A percentile compares a stretch with the other conserved stretches of the same genome.
These are phyloP conservation scores for Zygoascus ofunaensis DNA, from an alignment of 805 yeast species.

Conservation along the genomic window DNA sequence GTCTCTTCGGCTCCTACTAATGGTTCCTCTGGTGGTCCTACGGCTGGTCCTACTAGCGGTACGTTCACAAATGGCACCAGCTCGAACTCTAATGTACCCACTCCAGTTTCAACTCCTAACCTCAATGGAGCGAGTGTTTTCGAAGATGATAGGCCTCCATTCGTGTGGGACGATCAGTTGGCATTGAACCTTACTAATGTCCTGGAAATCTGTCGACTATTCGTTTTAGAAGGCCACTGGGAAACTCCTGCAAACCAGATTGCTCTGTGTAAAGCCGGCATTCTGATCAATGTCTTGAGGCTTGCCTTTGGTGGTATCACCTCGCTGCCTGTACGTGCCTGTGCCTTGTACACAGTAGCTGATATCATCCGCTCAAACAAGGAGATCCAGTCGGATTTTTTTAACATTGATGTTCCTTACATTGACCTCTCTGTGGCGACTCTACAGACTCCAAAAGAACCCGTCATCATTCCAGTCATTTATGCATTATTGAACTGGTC, in stretches of 20 bases:
- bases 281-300: constrained; percentile 56
- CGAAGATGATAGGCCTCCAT: constrained; percentile 20
- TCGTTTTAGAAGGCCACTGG: constrained; percentile 66
- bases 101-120: not conserved
- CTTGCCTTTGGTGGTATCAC: constrained; percentile 58
- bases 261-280: constrained; percentile 48
- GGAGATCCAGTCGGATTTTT: constrained; percentile 58
- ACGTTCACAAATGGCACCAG: constrained; percentile 4
- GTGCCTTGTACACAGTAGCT: constrained; percentile 66
- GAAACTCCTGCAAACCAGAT: constrained; percentile 53
- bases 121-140: constrained; percentile 5
- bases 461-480: constrained; percentile 52
- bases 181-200: constrained; percentile 55
- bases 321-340: constrained; percentile 56
- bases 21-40: constrained; percentile 18
- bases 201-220: constrained; percentile 61
- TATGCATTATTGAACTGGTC: constrained; percentile 78
- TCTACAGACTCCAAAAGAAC: constrained; percentile 23
- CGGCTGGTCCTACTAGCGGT: no score
- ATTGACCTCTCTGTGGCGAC: constrained; percentile 61
- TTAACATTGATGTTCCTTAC: constrained; percentile 85
- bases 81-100: constrained; percentile 15
- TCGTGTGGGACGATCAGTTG: constrained; percentile 73
- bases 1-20: not conserved
- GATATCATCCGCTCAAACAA: constrained; percentile 62